Conservation (phyloP, 768 basidiomycete species). For the Phlebiopsis flavidoalba region DNA sequence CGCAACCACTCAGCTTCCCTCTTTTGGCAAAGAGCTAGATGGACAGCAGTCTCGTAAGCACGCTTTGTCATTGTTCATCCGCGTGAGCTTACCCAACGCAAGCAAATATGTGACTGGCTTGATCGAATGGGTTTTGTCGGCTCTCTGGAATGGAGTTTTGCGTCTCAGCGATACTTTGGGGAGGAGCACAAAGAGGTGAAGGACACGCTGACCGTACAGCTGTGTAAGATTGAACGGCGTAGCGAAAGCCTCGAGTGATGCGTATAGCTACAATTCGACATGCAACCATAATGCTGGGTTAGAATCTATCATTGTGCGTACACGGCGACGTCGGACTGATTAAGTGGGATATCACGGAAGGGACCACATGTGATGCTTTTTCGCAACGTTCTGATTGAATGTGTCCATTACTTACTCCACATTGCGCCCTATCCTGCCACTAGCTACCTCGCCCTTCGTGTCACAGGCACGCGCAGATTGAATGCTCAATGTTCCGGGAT, state of each 20-base stretch:
- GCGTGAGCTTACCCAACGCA: not conserved
- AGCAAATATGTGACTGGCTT: slow-evolving; percentile 39
- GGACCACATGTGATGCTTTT: too few species aligned
- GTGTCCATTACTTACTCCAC: too few species aligned
- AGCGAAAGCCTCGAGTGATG: not conserved
- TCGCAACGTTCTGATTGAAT: too few species aligned
- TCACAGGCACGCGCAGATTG: too few species aligned
- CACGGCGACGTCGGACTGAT: not conserved
- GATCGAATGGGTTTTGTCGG: slow-evolving; percentile 48
- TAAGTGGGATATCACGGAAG: too few species aligned
- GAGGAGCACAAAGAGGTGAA: slow-evolving; percentile 21
- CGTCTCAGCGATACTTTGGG: slow-evolving; percentile 42
- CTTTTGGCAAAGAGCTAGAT: slow-evolving; percentile 38
- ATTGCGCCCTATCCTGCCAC: too few species aligned
- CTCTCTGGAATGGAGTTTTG: slow-evolving; percentile 49
- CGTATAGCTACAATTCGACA: too few species aligned
- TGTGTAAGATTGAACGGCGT: slow-evolving; percentile 12
- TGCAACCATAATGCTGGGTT: too few species aligned
- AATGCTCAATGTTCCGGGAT: too few species aligned
- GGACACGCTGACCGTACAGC: slow-evolving; percentile 23
- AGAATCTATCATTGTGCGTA: not conserved
- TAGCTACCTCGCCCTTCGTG: too few species aligned
- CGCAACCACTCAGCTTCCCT: slow-evolving; percentile 31
- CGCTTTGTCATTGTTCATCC: slow-evolving; percentile 6
- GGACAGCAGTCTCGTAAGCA: slow-evolving; percentile 27